phyloP scores from a whole-genome alignment of 176 grass and related monocot genomes.

The Elymus sibiricus region DNA sequence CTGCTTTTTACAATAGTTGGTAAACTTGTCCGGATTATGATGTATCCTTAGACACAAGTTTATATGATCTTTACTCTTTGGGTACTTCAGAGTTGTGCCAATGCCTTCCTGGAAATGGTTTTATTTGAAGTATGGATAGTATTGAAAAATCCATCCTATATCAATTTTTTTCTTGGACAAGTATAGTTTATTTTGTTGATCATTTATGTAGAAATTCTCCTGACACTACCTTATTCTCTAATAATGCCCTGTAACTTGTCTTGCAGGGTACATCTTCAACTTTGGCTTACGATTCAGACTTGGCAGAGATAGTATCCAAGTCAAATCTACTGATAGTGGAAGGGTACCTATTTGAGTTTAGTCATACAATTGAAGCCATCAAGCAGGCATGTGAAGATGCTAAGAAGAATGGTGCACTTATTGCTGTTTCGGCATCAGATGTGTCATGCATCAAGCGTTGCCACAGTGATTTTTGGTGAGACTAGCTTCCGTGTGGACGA shows the following conservation, averaged over 20 bases:
- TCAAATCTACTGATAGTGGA: constrained; percentile 85
- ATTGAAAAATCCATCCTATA: background rate
- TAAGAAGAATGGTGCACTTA: constrained; percentile 71
- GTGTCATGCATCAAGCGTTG: constrained; percentile 88
- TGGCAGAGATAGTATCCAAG: constrained; percentile 71
- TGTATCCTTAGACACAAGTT: background rate
- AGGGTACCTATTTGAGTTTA: constrained; percentile 86
- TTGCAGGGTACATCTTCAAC: constrained; percentile 83
- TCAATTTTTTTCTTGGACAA: background rate
- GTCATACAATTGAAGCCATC: constrained; percentile 89
- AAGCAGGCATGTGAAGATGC: constrained; percentile 85
- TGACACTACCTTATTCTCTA: background rate
- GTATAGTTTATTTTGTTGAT: background rate
- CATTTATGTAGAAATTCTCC: background rate
- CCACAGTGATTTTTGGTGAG: constrained; percentile 88
- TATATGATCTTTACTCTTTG: background rate
- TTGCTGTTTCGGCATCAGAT: constrained; percentile 87
- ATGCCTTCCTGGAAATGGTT: background rate
- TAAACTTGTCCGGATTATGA: background rate
- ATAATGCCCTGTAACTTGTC: constrained; percentile 3
- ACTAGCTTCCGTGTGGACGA: background rate
- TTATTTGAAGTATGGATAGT: background rate
- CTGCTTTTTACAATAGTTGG: background rate
- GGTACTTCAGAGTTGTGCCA: background rate
- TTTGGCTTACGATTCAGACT: constrained; percentile 63